phyloP scores from a whole-genome alignment of 2,329 filamentous ascomycete species.

The Fusarium sp. region DNA sequence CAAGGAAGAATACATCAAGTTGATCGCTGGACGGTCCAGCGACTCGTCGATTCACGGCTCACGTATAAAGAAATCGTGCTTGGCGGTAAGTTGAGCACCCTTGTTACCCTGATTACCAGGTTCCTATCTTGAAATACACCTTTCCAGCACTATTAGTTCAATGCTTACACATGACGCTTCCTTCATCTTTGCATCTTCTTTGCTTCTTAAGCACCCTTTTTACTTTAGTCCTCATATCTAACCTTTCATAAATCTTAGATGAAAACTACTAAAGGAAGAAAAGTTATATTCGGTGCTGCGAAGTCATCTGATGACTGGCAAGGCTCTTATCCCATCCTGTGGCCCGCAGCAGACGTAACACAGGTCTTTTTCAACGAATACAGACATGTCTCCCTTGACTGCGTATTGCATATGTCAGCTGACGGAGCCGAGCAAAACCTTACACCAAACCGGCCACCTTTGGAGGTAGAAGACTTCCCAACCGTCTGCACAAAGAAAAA shows the following conservation, averaged over 20 bases:
- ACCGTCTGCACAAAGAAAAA: background rate
- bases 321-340: background rate
- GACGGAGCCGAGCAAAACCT: accelerated
- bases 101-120: no score
- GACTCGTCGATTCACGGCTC: background rate
- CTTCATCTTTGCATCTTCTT: no score
- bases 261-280: background rate
- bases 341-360: background rate
- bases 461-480: background rate
- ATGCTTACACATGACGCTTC: no score
- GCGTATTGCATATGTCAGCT: background rate
- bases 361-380: background rate
- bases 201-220: background rate
- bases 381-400: background rate
- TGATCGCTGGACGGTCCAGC: background rate
- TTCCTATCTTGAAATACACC: no score
- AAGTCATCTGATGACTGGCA: background rate
- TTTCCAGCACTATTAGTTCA: no score
- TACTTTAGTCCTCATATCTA: background rate
- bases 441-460: background rate
- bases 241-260: background rate
- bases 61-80: background rate
- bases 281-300: background rate
- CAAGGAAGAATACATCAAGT: background rate
- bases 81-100: background rate